Percentiles rank a stretch among this genome's conserved stretches.
These are phyloP conservation scores for Cladosporium sp. DNA, from an alignment of 2,329 filamentous ascomycete species.

Conservation along the genomic window DNA sequence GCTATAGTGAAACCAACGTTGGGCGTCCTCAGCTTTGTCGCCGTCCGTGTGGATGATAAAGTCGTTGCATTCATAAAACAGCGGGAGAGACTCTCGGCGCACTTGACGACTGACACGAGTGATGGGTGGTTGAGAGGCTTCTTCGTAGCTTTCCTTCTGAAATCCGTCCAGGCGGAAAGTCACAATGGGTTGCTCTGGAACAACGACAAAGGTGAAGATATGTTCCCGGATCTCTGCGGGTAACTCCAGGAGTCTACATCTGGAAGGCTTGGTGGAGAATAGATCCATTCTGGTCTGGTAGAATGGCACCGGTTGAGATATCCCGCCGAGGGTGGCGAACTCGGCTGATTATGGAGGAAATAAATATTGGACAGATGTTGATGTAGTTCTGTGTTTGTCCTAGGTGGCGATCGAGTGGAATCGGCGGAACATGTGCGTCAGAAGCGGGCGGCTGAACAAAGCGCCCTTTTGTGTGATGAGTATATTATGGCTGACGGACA, in stretches of 20 bases:
- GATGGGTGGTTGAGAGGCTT: conserved; percentile 26
- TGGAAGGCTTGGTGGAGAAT: conserved; percentile 1
- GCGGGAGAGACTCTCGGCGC: conserved; percentile 24
- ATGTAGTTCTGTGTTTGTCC: no score
- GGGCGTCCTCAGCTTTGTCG: conserved; percentile 23
- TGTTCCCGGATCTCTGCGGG: conserved; percentile 24
- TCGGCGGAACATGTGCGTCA: no score
- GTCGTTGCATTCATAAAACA: conserved; percentile 27
- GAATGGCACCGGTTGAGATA: no score
- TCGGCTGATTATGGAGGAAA: no score
- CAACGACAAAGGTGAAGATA: conserved; percentile 24
- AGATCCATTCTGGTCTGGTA: no score
- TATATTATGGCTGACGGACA: no score
- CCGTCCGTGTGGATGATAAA: conserved; percentile 29
- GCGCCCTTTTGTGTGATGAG: no score
- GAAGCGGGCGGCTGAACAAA: no score
- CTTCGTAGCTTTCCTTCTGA: conserved; percentile 24
- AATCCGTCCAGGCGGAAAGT: conserved; percentile 28
- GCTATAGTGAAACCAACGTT: conserved; percentile 24
- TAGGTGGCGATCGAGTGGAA: no score
- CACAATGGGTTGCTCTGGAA: conserved; percentile 22
- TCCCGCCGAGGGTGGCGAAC: no score
- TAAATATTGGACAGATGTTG: no score
- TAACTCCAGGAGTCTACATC: conserved; percentile 16
- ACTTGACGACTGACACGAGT: conserved; percentile 25